phyloP scores from a whole-genome alignment of 1,284 basidiomycete species.

The Apiotrichum porosum region DNA sequence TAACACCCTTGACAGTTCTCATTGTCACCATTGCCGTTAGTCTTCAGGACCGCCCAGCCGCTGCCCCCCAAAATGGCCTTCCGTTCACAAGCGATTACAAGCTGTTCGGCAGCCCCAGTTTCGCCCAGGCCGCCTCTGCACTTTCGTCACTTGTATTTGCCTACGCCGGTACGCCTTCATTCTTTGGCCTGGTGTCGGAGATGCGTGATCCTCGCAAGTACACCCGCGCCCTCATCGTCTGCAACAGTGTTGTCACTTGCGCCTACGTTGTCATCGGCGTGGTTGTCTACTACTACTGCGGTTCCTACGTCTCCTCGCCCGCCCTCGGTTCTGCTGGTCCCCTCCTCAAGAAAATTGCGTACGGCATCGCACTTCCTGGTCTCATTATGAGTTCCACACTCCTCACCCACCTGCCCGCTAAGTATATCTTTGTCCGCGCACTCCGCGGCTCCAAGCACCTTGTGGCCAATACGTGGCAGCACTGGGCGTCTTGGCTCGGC shows the following conservation, averaged over 20 bases:
- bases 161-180: constrained; percentile 27
- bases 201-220: constrained; percentile 33
- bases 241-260: constrained; percentile 34
- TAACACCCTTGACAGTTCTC: too few species aligned
- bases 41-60: constrained; percentile 38
- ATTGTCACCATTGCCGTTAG: constrained; percentile 46
- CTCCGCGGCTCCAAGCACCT: constrained; percentile 34
- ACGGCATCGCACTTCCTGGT: constrained; percentile 46
- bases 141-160: constrained; percentile 41
- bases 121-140: constrained; percentile 40
- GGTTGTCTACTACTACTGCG: constrained; percentile 33
- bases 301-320: constrained; percentile 43
- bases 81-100: constrained; percentile 31
- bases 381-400: constrained; percentile 22
- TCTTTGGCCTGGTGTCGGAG: constrained; percentile 25
- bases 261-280: constrained; percentile 35
- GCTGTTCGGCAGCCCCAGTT: constrained; percentile 22
- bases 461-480: constrained; percentile 19
- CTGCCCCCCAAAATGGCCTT: constrained; percentile 14
- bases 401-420: constrained; percentile 29
- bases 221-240: constrained; percentile 27
- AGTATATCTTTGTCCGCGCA: constrained; percentile 34
- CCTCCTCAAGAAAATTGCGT: constrained; percentile 45
- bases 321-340: constrained; percentile 44
- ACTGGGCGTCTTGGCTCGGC: constrained; percentile 36